Percentiles rank a stretch among this genome's conserved stretches.
Conservation (phyloP, 1,139 yeast genomes). For the Casaregolazyma lundiana region DNA sequence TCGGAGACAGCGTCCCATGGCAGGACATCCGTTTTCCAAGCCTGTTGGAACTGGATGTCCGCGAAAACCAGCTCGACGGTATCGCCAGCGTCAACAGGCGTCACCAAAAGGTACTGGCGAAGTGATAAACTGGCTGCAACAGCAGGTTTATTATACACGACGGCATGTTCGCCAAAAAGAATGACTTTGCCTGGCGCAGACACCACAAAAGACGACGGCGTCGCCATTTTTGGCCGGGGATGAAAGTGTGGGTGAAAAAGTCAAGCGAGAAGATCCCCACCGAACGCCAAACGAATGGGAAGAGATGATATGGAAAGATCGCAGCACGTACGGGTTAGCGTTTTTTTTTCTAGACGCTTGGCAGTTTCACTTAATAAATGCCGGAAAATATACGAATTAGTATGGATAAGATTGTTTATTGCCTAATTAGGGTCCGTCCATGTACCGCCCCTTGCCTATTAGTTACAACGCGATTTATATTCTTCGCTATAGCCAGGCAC, state of each 20-base stretch:
- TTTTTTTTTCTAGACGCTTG: too few relatives aligned
- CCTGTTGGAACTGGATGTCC: conserved; percentile 62
- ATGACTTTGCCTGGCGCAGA: conserved; percentile 98
- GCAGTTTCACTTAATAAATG: too few relatives aligned
- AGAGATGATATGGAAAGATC: too few relatives aligned
- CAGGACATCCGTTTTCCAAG: conserved; percentile 57
- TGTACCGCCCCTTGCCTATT: too few relatives aligned
- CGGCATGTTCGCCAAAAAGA: conserved; percentile 95
- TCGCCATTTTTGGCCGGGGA: not conserved
- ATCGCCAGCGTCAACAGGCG: conserved; percentile 28
- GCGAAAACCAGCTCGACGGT: conserved; percentile 68
- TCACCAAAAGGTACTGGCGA: conserved; percentile 71
- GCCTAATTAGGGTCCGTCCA: too few relatives aligned
- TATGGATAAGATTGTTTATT: too few relatives aligned
- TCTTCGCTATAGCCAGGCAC: too few relatives aligned
- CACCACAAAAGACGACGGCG: conserved; percentile 46
- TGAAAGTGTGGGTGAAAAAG: not conserved
- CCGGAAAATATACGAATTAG: too few relatives aligned
- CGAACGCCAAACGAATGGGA: too few relatives aligned
- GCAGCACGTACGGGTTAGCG: too few relatives aligned
- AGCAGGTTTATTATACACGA: conserved; percentile 88
- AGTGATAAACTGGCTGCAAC: conserved; percentile 84
- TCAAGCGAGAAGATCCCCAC: too few relatives aligned
- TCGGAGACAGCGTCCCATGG: conserved; percentile 39
- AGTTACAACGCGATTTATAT: too few relatives aligned